These are phyloP conservation scores for Cercis canadensis DNA, from an alignment of 306 rosid genomes.

Conservation along the genomic window DNA sequence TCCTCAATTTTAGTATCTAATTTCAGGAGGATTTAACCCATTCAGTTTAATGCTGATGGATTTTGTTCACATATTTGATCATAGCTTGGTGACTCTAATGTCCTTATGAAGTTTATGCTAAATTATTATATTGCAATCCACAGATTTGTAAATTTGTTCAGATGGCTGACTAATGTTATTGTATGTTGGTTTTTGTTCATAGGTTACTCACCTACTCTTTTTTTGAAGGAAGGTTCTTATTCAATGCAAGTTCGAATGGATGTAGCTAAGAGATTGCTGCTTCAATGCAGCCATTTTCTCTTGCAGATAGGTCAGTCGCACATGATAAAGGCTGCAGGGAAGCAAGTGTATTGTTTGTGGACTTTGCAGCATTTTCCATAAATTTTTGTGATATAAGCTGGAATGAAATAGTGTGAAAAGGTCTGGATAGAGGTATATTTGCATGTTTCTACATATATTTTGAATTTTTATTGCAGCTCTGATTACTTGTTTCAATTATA, in stretches of 20 bases:
- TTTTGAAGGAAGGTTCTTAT: constrained; percentile 16
- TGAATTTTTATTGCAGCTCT: background rate
- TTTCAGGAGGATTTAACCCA: constrained; percentile 24
- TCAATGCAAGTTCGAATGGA: background rate
- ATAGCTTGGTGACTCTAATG: constrained; percentile 13
- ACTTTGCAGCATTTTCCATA: too few species aligned
- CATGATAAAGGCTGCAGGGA: background rate
- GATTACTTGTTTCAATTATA: background rate
- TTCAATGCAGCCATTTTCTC: background rate
- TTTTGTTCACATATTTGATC: constrained; percentile 29
- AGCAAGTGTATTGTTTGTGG: too few species aligned
- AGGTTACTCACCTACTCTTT: constrained; percentile 25
- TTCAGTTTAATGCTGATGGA: background rate
- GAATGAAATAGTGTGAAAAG: background rate
- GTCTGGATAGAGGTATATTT: constrained; percentile 20
- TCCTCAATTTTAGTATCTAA: constrained; percentile 5
- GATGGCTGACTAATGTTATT: constrained; percentile 5
- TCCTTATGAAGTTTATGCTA: background rate
- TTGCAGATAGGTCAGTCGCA: background rate
- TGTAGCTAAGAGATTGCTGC: background rate
- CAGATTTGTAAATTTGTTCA: constrained; percentile 18
- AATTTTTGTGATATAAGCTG: background rate
- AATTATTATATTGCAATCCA: constrained; percentile 12
- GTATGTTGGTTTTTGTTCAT: constrained; percentile 22
- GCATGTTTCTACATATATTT: background rate